Evolutionary conservation across 2,329 filamentous ascomycete genomes (phyloP), one percentile per base, ranked within the genome.

Genomic region (Hirsutella rhossiliensis): DNA sequence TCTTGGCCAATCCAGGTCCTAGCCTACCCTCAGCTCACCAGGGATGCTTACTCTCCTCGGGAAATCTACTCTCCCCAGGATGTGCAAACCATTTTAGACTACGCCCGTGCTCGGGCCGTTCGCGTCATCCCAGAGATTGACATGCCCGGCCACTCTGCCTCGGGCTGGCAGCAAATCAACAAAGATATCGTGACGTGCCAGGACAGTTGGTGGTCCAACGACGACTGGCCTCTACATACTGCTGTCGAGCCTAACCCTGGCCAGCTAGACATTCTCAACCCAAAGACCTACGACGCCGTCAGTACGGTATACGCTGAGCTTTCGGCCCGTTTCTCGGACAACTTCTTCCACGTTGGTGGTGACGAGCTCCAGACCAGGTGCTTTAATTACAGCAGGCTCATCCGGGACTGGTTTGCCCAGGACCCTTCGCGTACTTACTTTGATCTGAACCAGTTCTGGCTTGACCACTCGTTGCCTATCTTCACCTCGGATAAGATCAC

Each of bases 151-250:
- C 23, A 27, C 23, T 27, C 3, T 2, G 23, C 23, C 28, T 67
- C 72, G 1, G 73, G 73, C 28, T 77, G 73, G 73, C 61, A 67
- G 45, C 70, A 72, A 47, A 61, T 76, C 5, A 71, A 77, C 49
- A 61, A 68, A 18, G 58, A 64, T 29, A 72, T 78, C 38, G 62
- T 79, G 15, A 66, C 75, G 2, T 79, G 75, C 56, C 60, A 58
- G 17, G 61, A 78, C 56, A 69, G 69, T 19, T 79, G 75, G 75
- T 79, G 75, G 75, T 75, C 71, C 32, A 78, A 78, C 54, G 75
- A 79, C 46, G 57, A 64, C 49, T 78, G 67, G 67, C 46, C 65
- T 1, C 52, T 62, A 7, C 73, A 77, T 53, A 76, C 73, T 1
- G 71, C 28, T 12, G 70, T 76, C 9, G 61, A 76, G 59, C 73